A percentile compares a stretch with the other conserved stretches of the same genome.
These are phyloP conservation scores for Ophiocordyceps polyrhachis-furcata DNA, from an alignment of 2,329 filamentous ascomycete genomes.

Conservation along the genomic window DNA sequence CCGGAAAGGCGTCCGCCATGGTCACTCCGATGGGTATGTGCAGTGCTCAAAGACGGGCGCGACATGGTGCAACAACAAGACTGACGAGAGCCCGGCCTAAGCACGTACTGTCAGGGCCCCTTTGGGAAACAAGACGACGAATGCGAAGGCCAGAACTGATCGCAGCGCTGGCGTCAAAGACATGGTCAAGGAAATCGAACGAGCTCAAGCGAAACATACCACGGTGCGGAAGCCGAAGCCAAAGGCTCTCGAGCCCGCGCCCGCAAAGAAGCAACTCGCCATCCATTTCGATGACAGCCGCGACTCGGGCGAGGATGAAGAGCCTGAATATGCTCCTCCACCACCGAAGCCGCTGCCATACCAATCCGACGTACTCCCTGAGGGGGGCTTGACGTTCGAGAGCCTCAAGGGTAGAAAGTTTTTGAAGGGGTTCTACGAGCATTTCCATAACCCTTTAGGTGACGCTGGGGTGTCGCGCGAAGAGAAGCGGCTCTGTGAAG, in stretches of 20 bases:
- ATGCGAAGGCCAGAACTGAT: slow-evolving; percentile 59
- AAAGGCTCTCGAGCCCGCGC: slow-evolving; percentile 29
- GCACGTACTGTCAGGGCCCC: slow-evolving; percentile 49
- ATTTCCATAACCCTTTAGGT: slow-evolving; percentile 44
- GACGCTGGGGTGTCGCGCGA: slow-evolving; percentile 45
- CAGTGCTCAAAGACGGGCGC: not conserved
- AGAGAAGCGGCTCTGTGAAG: slow-evolving; percentile 41
- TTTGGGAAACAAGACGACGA: slow-evolving; percentile 88
- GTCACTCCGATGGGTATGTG: slow-evolving; percentile 62
- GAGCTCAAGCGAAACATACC: slow-evolving; percentile 41
- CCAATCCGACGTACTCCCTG: slow-evolving; percentile 49
- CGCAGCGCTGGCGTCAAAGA: slow-evolving; percentile 47
- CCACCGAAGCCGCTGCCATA: slow-evolving; percentile 47
- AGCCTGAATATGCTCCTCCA: slow-evolving; percentile 82
- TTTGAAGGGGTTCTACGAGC: slow-evolving; percentile 41
- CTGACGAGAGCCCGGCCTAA: slow-evolving; percentile 20
- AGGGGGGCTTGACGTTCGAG: slow-evolving; percentile 35
- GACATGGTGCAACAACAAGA: slow-evolving; percentile 2
- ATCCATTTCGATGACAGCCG: slow-evolving; percentile 35
- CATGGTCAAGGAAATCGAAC: slow-evolving; percentile 39
- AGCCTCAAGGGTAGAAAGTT: slow-evolving; percentile 38
- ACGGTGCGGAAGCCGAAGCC: slow-evolving; percentile 40
- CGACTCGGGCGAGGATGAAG: slow-evolving; percentile 35
- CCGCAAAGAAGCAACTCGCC: slow-evolving; percentile 35
- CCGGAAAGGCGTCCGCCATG: slow-evolving; percentile 34